Evolutionary conservation across 257 asterid species (phyloP), one percentile per base, ranked within the genome.

Genomic region (Nyctanthes arbortristis): DNA sequence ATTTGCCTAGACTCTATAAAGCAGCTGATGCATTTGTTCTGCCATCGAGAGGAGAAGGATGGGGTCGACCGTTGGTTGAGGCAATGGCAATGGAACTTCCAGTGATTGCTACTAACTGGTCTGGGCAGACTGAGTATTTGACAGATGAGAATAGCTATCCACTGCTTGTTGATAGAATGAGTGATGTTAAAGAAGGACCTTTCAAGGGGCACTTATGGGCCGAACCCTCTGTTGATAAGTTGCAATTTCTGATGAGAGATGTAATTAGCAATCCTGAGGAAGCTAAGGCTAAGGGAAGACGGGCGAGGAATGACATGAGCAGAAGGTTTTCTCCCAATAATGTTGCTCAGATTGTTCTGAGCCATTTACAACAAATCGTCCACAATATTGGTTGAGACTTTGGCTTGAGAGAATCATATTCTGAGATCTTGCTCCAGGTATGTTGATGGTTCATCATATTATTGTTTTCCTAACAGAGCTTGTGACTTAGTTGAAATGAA

Each of bases 61-160:
- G 97, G 98, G 97, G 98, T 28, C 81, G 97, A 34, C 97, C 97
- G 0, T 37, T 90, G n/a, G 96, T 86, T 24, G 96, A 92, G 83
- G 95, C 98, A 27, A 92, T 90, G 98, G 84, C 96, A 9, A 92
- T 92, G 97, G 70, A 86, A 1, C 69, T 88, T 68, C 98, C 97
- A 0, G 97, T 88, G 84, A 90, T 92, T 59, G 78, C 96, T 14
- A 88, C 97, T 2, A 92, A 92, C 76, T 92, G 98, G 98, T 92
- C 98, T 0, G 98, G 98, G 56, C 93, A 89, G 1, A 88, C 93
- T 2, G 97, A 90, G 86, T 92, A 81, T 78, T 69, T 92, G 79
- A 87, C 79, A 0, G 84, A 80, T 49, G 85, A 75, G 55, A 90
- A 92, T 76, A 78, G 98, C 75, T 92, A 92, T 20, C 96, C 93